Conservation (phyloP, 345 rosid species). For the Eucalyptus decipiens region DNA sequence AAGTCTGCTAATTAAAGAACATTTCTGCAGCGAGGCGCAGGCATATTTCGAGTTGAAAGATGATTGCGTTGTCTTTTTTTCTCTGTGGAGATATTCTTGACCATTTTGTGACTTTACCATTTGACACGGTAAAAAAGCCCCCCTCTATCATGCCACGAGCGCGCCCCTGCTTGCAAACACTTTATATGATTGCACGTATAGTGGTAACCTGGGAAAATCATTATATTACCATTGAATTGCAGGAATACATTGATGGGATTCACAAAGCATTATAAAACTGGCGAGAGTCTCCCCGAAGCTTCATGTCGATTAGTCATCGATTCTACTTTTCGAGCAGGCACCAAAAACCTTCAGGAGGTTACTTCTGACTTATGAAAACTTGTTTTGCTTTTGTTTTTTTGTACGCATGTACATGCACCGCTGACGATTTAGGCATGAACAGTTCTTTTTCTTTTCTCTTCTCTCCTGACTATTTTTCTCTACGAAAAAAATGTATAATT, state of each 20-base stretch:
- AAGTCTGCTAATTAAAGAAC: not conserved
- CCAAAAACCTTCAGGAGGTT: slow-evolving; percentile 74
- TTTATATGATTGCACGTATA: no score
- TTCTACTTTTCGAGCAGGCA: slow-evolving; percentile 72
- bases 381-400: not conserved
- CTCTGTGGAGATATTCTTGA: not conserved
- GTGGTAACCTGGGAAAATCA: not conserved
- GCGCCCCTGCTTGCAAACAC: not conserved
- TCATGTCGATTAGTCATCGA: slow-evolving; percentile 65
- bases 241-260: slow-evolving; percentile 84
- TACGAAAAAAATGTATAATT: not conserved
- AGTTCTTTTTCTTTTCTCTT: not conserved
- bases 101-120: not conserved
- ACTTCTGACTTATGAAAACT: not conserved
- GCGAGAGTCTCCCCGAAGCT: slow-evolving; percentile 62
- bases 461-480: not conserved
- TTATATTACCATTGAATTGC: not conserved
- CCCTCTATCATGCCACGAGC: no score
- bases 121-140: not conserved
- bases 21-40: not conserved
- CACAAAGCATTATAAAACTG: slow-evolving; percentile 73
- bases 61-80: not conserved
- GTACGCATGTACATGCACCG: not conserved
- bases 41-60: not conserved
- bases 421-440: not conserved